Evolutionary conservation across 805 yeast species (phyloP).

Genomic region (Kodamaea laetipori): DNA sequence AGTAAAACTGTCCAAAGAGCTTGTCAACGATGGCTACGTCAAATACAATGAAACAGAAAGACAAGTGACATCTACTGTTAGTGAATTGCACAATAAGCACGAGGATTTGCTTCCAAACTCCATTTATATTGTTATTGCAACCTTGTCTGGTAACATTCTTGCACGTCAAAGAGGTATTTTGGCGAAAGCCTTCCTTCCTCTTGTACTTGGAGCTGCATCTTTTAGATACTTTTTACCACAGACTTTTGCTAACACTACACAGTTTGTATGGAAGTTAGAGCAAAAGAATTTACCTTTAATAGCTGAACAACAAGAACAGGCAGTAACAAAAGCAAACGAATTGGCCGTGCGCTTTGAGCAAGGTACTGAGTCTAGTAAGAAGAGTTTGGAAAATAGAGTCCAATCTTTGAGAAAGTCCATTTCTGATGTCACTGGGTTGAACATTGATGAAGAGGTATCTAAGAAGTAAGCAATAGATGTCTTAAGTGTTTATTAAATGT

Average conservation of each 20-base stretch:
- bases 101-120: conserved; percentile 76
- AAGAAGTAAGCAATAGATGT: conserved; percentile 37
- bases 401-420: conserved; percentile 45
- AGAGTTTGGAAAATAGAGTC: conserved; percentile 37
- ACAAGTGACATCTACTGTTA: conserved; percentile 59
- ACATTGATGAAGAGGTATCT: conserved; percentile 60
- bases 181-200: conserved; percentile 57
- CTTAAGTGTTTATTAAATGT: not conserved
- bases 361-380: conserved; percentile 41
- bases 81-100: conserved; percentile 60
- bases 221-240: conserved; percentile 72
- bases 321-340: conserved; percentile 48
- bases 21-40: conserved; percentile 49
- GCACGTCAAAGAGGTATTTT: conserved; percentile 67
- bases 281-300: conserved; percentile 59
- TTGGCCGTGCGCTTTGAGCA: conserved; percentile 47
- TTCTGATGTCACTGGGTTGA: conserved; percentile 65
- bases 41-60: conserved; percentile 62
- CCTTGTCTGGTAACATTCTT: conserved; percentile 69
- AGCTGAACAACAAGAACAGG: conserved; percentile 59
- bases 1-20: conserved; percentile 27
- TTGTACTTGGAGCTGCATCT: conserved; percentile 60
- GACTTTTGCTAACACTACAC: conserved; percentile 63
- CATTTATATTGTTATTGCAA: conserved; percentile 67
- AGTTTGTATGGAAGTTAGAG: conserved; percentile 63